Conservation (phyloP, 2,329 filamentous ascomycete species). For the Penicillium sp. region DNA sequence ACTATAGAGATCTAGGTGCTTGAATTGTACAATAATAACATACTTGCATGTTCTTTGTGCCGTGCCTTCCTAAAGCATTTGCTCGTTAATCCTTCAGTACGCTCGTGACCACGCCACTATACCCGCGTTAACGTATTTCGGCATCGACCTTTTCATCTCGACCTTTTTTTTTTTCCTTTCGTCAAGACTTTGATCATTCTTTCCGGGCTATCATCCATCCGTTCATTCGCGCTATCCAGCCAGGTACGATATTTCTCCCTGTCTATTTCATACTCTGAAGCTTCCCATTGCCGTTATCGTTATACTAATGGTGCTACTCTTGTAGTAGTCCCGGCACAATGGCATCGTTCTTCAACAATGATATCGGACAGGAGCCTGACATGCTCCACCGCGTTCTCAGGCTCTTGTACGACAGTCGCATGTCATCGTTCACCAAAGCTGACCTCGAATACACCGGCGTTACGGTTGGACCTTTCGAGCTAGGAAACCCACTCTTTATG, state of each 20-base stretch:
- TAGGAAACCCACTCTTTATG: not conserved
- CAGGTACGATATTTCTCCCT: too few relatives aligned
- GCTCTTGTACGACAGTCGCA: not conserved
- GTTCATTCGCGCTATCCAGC: too few relatives aligned
- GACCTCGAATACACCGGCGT: not conserved
- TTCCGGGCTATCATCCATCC: too few relatives aligned
- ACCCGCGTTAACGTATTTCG: too few relatives aligned
- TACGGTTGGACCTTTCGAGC: not conserved
- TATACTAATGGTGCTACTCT: not conserved
- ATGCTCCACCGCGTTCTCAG: not conserved
- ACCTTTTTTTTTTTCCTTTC: too few relatives aligned
- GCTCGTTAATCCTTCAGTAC: too few relatives aligned
- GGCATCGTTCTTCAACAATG: not conserved
- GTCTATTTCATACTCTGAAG: not conserved
- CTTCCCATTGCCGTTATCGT: not conserved
- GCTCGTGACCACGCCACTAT: too few relatives aligned
- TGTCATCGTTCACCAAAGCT: not conserved
- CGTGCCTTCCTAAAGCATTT: not conserved
- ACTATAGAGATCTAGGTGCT: slow-evolving; percentile 4
- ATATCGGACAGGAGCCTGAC: not conserved
- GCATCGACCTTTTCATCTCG: too few relatives aligned
- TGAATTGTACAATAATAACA: slow-evolving; percentile 4
- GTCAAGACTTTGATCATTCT: too few relatives aligned
- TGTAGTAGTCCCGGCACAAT: not conserved
- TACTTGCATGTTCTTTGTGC: not conserved